Evolutionary conservation across 176 grass and related monocot genomes (phyloP), one percentile per base, ranked within the genome.

Genomic region (Neostapfia colusana): DNA sequence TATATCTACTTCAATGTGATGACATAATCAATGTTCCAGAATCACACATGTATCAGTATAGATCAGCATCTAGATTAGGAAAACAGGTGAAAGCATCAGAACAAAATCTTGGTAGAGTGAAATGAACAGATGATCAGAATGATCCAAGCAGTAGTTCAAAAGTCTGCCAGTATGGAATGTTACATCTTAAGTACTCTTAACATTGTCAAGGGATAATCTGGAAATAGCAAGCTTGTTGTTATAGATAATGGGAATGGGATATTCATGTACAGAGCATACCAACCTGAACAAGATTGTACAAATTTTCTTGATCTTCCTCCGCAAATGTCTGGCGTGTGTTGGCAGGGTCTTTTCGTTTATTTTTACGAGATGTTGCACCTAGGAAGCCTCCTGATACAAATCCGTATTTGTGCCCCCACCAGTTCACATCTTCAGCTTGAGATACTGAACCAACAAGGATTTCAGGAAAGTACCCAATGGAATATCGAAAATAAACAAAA

Each of bases 221-320:
- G 3, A 81, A 72, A 76, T 20, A 53, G 11, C 42, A 61, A 53
- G 24, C 0, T 50, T 5, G 13, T 11, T 8, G 25, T 49, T 43
- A 69, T 36, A 80, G 16, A 65, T 48, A 28, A n/a, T n/a, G 31
- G 31, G 31, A 3, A n/a, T 48, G 54, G 37, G 15, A 21, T 31
- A 10, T 15, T 58, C 11, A 72, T 60, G 6, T 61, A 6, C 2
- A 53, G 3, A 35, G 27, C 20, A 66, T n/a, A 89, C 69, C 10
- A 85, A 95, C 95, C 91, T 99, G 95, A 62, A 99, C 95, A 80
- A 99, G 91, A 59, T 95, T 99, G 76, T 99, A 95, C 16, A 99
- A 67, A 80, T 95, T 94, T 83, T 95, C 95, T 87, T 99, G 95
- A 84, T 99, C 95, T 78, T 95, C 89, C 89, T 99, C 95, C 0